Evolutionary conservation across 1,284 basidiomycete species (phyloP).

Genomic region (Apiotrichum akiyoshidainum): DNA sequence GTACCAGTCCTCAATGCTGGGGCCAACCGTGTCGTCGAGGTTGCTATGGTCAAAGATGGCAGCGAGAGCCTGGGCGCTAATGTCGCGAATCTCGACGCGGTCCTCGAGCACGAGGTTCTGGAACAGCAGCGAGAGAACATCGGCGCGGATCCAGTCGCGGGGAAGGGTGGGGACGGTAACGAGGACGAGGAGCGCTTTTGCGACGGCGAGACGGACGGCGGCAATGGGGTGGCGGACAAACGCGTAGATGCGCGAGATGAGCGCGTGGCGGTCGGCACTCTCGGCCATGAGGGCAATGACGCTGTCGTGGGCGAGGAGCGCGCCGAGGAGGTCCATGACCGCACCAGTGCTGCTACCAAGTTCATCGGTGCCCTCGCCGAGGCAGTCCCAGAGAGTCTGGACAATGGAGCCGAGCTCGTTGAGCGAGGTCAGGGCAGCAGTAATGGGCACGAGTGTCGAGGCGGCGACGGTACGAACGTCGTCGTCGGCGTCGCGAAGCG

Average conservation of each 20-base stretch:
- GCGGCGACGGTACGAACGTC: constrained; percentile 96
- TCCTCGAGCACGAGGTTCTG: constrained; percentile 96
- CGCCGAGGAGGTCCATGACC: constrained; percentile 85
- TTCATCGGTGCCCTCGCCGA: constrained; percentile 93
- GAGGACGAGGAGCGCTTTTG: constrained; percentile 83
- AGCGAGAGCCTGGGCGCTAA: constrained; percentile 75
- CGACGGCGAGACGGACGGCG: constrained; percentile 87
- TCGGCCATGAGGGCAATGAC: constrained; percentile 34
- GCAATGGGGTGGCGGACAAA: constrained; percentile 98
- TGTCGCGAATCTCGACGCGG: constrained; percentile 75
- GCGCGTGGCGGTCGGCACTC: constrained; percentile 50
- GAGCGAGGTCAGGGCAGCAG: constrained; percentile 67
- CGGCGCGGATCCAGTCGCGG: constrained; percentile 74
- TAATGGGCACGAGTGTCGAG: constrained; percentile 82
- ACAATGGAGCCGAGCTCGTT: constrained; percentile 66
- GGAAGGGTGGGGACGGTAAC: constrained; percentile 71
- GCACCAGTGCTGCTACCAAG: constrained; percentile 93
- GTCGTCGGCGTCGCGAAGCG: constrained; percentile 89
- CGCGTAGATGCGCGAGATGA: constrained; percentile 86
- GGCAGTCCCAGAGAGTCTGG: constrained; percentile 83
- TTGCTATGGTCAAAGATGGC: constrained; percentile 61
- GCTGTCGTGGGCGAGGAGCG: constrained; percentile 29
- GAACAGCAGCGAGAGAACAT: constrained; percentile 80
- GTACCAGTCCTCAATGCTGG: constrained; percentile 64
- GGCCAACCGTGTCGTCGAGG: constrained; percentile 30